Base-by-base conservation (phyloP, 495 filamentous ascomycete species). In the Podospora didyma region DNA sequence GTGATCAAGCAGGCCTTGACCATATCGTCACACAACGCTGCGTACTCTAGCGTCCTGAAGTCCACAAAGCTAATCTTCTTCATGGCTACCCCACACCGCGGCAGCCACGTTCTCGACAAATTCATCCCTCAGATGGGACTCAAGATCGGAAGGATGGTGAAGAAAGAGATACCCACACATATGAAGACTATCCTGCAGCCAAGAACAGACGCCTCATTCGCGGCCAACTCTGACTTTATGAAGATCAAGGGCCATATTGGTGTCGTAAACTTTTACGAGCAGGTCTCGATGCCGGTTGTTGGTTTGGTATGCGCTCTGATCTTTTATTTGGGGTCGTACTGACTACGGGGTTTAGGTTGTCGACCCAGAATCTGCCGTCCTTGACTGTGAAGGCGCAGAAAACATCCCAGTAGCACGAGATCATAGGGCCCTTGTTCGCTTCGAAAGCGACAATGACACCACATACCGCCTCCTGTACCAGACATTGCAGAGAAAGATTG, bases 241-340 rank as follows among this genome's bases (percentile, higher is more conserved):
- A 23, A 39, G 16, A 48, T 46, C 20, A 57, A 57, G 37, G 47
- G 47, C 21, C 54, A 46, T 12, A 57, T 57, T 12, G 16, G 19
- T 16, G 46, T 57, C 20, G 39, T 57, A 3, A 57, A 57, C 54
- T 57, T 57, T 39, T 57, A 57, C 37, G 54, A 57, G 21, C 54
- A 57, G 47, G 47, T 57, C 16, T 19, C 54, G 5, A 31, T 31
- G 26, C 26, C 26, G 4, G 9, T 31, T 4, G 26, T 31, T 31
- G 26, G 26, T 9, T 9, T 31, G 26, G 26, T 31, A 31, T 31
- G 26, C 44, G 54, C 14, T 21, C 22, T 35, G n/a, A 20, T 20
- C 26, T 9, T 31, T 31, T n/a, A n/a, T n/a, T n/a, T n/a, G n/a
- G n/a, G n/a, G n/a, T n/a, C n/a, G n/a, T n/a, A n/a, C n/a, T n/a